Evolutionary conservation across 805 yeast species (phyloP).

Genomic region (Metschnikowia shivogae): DNA sequence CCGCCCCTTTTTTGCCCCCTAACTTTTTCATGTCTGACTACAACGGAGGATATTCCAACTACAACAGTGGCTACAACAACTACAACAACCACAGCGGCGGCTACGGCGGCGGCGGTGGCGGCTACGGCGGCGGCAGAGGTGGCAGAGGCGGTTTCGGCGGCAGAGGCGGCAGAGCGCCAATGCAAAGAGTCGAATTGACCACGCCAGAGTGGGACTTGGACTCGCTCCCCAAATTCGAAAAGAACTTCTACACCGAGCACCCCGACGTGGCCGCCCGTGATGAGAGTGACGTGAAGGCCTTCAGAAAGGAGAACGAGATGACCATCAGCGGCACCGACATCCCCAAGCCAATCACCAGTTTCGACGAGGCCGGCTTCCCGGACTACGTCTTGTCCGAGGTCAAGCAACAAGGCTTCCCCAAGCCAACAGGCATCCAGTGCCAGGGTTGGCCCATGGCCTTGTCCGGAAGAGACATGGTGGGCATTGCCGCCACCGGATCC

Average conservation of each 20-base stretch:
- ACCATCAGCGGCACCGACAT: slow-evolving; percentile 75
- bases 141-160: slow-evolving; percentile 26
- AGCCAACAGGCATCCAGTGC: slow-evolving; percentile 95
- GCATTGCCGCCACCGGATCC: slow-evolving; percentile 98
- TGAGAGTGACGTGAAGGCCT: slow-evolving; percentile 64
- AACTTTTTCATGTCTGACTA: slow-evolving; percentile 19
- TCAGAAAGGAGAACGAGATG: slow-evolving; percentile 86
- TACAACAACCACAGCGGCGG: slow-evolving; percentile 14
- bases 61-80: slow-evolving; percentile 17
- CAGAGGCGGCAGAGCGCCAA: slow-evolving; percentile 31
- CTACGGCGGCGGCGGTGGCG: slow-evolving; percentile 17
- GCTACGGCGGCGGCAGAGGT: slow-evolving; percentile 25
- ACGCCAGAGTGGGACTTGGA: slow-evolving; percentile 81
- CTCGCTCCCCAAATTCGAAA: slow-evolving; percentile 82
- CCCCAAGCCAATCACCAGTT: slow-evolving; percentile 88
- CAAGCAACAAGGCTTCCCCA: slow-evolving; percentile 85
- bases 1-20: background rate
- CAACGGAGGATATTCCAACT: slow-evolving; percentile 29
- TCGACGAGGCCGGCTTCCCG: slow-evolving; percentile 98
- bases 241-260: slow-evolving; percentile 89
- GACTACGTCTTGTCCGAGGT: slow-evolving; percentile 87
- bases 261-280: slow-evolving; percentile 71
- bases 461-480: slow-evolving; percentile 98
- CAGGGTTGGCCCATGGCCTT: slow-evolving; percentile 99
- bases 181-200: slow-evolving; percentile 46